Percentiles rank a stretch among this genome's conserved stretches.
phyloP scores from a whole-genome alignment of 2,329 filamentous ascomycete species.

The Drechslerella stenobrocha region DNA sequence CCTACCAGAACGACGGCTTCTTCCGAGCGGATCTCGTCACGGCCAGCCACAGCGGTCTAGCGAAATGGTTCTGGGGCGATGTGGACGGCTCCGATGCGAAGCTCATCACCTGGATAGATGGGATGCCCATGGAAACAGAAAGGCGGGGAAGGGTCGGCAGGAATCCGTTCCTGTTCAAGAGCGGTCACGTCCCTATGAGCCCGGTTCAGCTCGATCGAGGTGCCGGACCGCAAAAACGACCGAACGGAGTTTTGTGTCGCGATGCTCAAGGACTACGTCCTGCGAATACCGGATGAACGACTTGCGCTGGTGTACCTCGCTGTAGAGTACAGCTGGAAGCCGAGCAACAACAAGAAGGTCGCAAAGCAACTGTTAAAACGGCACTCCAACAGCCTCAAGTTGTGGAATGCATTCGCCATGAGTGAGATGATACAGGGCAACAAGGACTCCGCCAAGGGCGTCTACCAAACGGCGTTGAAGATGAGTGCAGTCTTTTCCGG shows the following conservation, averaged over 20 bases:
- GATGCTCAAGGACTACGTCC: constrained; percentile 30
- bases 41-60: constrained; percentile 41
- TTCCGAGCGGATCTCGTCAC: constrained; percentile 56
- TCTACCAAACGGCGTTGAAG: constrained; percentile 69
- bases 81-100: constrained; percentile 19
- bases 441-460: constrained; percentile 63
- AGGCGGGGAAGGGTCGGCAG: constrained; percentile 41
- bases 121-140: constrained; percentile 51
- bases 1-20: constrained; percentile 61
- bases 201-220: constrained; percentile 56
- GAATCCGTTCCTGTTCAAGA: constrained; percentile 55
- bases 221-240: constrained; percentile 52
- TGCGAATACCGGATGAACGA: constrained; percentile 57
- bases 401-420: constrained; percentile 80
- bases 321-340: constrained; percentile 22
- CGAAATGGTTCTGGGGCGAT: constrained; percentile 52
- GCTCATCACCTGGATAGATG: constrained; percentile 47
- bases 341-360: constrained; percentile 64
- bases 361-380: constrained; percentile 75
- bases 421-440: constrained; percentile 68
- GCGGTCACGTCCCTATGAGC: constrained; percentile 57
- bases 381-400: constrained; percentile 64
- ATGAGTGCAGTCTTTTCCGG: constrained; percentile 59
- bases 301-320: constrained; percentile 67
- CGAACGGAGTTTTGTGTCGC: constrained; percentile 18